These are phyloP conservation scores for Pseudohyphozyma bogoriensis DNA, from an alignment of 768 basidiomycete genomes.

Conservation along the genomic window DNA sequence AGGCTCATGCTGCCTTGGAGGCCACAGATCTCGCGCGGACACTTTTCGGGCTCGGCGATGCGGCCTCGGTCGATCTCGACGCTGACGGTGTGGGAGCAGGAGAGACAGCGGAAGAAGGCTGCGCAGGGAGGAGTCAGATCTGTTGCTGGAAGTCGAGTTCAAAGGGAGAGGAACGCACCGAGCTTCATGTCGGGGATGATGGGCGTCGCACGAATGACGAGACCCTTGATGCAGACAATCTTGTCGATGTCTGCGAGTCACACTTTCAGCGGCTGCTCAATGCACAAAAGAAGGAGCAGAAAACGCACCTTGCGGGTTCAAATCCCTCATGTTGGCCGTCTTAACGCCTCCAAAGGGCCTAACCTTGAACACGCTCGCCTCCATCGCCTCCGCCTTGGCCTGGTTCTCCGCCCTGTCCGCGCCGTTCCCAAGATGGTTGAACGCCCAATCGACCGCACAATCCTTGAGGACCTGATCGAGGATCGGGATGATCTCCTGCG, in stretches of 20 bases:
- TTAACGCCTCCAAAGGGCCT: conserved; percentile 70
- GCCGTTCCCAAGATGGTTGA: conserved; percentile 48
- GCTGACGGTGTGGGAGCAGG: conserved; percentile 92
- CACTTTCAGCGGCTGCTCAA: background rate
- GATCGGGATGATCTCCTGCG: conserved; percentile 91
- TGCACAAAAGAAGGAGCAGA: background rate
- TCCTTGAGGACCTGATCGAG: conserved; percentile 97
- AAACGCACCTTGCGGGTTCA: conserved; percentile 73
- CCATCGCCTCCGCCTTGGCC: conserved; percentile 73
- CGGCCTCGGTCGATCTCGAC: conserved; percentile 97
- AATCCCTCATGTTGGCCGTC: conserved; percentile 76
- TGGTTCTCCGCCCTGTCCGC: conserved; percentile 51
- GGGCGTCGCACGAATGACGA: conserved; percentile 92
- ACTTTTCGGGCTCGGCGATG: conserved; percentile 82
- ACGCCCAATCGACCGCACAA: conserved; percentile 75
- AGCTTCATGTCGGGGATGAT: conserved; percentile 98
- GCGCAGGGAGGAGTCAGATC: conserved; percentile 29
- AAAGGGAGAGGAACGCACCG: conserved; percentile 37
- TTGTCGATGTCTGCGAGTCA: conserved; percentile 92
- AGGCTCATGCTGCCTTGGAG: conserved; percentile 83
- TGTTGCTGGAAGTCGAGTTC: background rate
- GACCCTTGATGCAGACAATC: conserved; percentile 86
- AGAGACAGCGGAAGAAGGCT: conserved; percentile 94
- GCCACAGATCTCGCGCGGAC: conserved; percentile 86
- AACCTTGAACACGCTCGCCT: conserved; percentile 80